Evolutionary conservation across 305 asterid genomes (phyloP).

Genomic region (Rubia occidens): DNA sequence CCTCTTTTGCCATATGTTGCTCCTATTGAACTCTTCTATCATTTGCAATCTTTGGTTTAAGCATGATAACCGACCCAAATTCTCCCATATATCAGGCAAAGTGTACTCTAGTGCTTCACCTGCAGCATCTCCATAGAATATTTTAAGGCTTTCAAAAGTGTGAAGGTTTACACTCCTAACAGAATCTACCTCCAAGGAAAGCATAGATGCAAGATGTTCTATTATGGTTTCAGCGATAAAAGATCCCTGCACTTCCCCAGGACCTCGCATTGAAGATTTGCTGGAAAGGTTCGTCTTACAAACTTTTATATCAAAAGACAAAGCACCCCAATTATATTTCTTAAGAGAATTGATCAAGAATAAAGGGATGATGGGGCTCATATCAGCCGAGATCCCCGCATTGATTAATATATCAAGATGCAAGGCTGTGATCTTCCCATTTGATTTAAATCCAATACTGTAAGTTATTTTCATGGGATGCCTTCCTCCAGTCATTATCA

Average conservation of each 20-base stretch:
- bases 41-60: conserved; percentile 28
- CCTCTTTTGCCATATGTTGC: conserved; percentile 43
- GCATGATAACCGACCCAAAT: conserved; percentile 35
- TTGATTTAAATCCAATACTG: conserved; percentile 58
- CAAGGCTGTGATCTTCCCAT: conserved; percentile 70
- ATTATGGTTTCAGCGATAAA: conserved; percentile 67
- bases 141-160: conserved; percentile 38
- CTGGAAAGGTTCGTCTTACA: conserved; percentile 62
- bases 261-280: conserved; percentile 73
- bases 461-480: conserved; percentile 81
- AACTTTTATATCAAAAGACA: conserved; percentile 56
- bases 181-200: conserved; percentile 43
- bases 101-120: conserved; percentile 43
- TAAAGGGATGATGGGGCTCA: conserved; percentile 54
- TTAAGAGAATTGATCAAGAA: conserved; percentile 34
- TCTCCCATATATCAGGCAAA: conserved; percentile 53
- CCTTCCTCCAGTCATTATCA: conserved; percentile 71
- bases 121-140: conserved; percentile 34
- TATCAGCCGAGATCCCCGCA: conserved; percentile 49
- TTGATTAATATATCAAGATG: conserved; percentile 53
- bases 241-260: conserved; percentile 75
- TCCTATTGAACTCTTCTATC: conserved; percentile 34
- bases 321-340: conserved; percentile 64
- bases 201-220: conserved; percentile 49
- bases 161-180: conserved; percentile 52